Evolutionary conservation across 768 basidiomycete species (phyloP).

Genomic region (Boletus rubescentipes): DNA sequence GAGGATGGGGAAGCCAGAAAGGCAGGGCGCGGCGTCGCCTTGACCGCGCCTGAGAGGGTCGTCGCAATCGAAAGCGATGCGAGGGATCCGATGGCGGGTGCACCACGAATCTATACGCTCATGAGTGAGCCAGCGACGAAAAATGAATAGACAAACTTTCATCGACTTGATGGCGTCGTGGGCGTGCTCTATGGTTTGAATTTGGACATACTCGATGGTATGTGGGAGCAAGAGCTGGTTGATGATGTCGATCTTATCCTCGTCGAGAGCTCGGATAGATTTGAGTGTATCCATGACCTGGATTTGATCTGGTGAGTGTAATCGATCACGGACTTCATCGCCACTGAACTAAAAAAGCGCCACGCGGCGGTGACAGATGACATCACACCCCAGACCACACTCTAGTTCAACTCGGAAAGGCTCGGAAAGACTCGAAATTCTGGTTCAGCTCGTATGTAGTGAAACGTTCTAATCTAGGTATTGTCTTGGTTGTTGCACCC

Average conservation of each 20-base stretch:
- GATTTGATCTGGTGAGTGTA: neutral
- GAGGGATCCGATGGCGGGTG: slow-evolving; percentile 92
- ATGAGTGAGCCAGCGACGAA: neutral
- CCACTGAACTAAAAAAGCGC: too few species aligned
- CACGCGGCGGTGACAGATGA: neutral
- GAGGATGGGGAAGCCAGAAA: slow-evolving; percentile 53
- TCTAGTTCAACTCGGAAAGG: too few species aligned
- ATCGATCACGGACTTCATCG: too few species aligned
- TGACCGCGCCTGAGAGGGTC: slow-evolving; percentile 55
- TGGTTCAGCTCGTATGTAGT: neutral
- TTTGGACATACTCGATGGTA: slow-evolving; percentile 59
- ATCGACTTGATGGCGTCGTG: slow-evolving; percentile 95
- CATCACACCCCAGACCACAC: neutral
- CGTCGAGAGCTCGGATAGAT: slow-evolving; percentile 42
- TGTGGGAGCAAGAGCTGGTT: slow-evolving; percentile 89
- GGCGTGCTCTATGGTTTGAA: slow-evolving; percentile 77
- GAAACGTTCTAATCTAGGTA: too few species aligned
- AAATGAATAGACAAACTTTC: slow-evolving; percentile 59
- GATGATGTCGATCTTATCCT: slow-evolving; percentile 74
- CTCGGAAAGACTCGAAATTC: neutral
- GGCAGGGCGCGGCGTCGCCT: slow-evolving; percentile 45
- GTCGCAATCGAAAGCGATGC: slow-evolving; percentile 78
- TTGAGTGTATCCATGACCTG: slow-evolving; percentile 25
- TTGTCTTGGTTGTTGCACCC: too few species aligned
- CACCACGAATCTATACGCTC: slow-evolving; percentile 71